These are phyloP conservation scores for Colletotrichum horii DNA, from an alignment of 2,329 filamentous ascomycete species.

Conservation along the genomic window DNA sequence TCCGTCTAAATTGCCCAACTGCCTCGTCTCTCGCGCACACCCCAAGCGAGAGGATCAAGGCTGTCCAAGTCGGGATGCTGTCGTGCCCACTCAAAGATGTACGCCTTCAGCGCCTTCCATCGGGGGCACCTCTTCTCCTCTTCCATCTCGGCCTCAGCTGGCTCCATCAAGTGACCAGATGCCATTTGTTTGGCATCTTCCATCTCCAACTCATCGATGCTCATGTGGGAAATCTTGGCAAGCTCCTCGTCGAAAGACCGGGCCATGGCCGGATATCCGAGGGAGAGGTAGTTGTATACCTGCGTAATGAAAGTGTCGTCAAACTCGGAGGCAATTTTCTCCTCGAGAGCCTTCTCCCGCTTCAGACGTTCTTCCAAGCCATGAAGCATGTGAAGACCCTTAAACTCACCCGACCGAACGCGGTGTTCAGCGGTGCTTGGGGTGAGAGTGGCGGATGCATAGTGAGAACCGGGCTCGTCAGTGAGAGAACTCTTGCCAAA, in stretches of 20 bases:
- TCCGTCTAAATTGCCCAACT: slow-evolving; percentile 68
- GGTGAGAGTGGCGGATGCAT: slow-evolving; percentile 25
- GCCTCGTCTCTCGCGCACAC: slow-evolving; percentile 68
- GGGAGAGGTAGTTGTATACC: slow-evolving; percentile 94
- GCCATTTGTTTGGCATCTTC: slow-evolving; percentile 69
- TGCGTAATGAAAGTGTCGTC: slow-evolving; percentile 88
- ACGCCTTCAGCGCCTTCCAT: slow-evolving; percentile 83
- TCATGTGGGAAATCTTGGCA: slow-evolving; percentile 76
- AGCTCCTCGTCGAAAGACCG: slow-evolving; percentile 85
- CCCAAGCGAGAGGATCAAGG: slow-evolving; percentile 68
- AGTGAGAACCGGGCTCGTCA: slow-evolving; percentile 43
- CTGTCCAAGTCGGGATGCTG: slow-evolving; percentile 79
- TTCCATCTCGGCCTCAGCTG: slow-evolving; percentile 46
- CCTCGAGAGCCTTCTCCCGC: slow-evolving; percentile 55
- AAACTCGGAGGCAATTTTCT: slow-evolving; percentile 70
- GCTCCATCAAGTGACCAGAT: slow-evolving; percentile 75
- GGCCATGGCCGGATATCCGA: slow-evolving; percentile 89
- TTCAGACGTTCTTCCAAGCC: slow-evolving; percentile 57
- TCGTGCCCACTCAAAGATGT: slow-evolving; percentile 88
- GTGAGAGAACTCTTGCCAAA: slow-evolving; percentile 42
- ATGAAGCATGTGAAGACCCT: slow-evolving; percentile 54
- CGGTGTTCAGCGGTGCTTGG: slow-evolving; percentile 30
- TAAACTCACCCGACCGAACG: slow-evolving; percentile 36
- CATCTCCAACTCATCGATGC: slow-evolving; percentile 70
- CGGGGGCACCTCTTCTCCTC: slow-evolving; percentile 65